A percentile compares a stretch with the other conserved stretches of the same genome.
Conservation (phyloP, 2,329 filamentous ascomycete genomes). For the Teratosphaeria nubilosa region DNA sequence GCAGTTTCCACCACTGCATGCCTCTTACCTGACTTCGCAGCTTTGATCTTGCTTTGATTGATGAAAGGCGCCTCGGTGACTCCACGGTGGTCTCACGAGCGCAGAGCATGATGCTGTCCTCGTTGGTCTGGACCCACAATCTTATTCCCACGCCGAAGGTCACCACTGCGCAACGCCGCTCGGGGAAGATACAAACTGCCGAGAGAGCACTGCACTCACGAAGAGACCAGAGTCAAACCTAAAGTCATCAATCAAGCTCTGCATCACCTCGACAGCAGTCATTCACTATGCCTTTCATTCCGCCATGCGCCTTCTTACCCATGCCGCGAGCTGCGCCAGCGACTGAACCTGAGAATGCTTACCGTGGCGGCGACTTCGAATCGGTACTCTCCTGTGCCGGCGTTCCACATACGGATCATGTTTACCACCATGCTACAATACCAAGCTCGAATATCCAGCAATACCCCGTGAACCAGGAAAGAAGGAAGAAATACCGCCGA, state of each 20-base stretch:
- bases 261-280: background rate
- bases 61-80: background rate
- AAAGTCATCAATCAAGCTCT: background rate
- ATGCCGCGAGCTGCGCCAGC: background rate
- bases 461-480: background rate
- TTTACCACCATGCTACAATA: background rate
- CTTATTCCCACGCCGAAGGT: no score
- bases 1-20: background rate
- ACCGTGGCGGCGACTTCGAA: background rate
- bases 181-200: background rate
- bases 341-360: background rate
- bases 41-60: background rate
- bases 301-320: background rate
- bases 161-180: background rate
- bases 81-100: no score
- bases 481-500: background rate
- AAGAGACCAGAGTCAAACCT: background rate
- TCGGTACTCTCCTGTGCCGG: background rate
- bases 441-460: background rate
- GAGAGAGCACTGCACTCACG: background rate
- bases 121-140: no score
- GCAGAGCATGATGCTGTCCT: no score
- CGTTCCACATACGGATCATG: background rate
- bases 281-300: background rate
- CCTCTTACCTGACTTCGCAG: background rate